Evolutionary conservation across 2,329 filamentous ascomycete species (phyloP), one percentile per base, ranked within the genome.

Genomic region (Fusarium ramigenum): DNA sequence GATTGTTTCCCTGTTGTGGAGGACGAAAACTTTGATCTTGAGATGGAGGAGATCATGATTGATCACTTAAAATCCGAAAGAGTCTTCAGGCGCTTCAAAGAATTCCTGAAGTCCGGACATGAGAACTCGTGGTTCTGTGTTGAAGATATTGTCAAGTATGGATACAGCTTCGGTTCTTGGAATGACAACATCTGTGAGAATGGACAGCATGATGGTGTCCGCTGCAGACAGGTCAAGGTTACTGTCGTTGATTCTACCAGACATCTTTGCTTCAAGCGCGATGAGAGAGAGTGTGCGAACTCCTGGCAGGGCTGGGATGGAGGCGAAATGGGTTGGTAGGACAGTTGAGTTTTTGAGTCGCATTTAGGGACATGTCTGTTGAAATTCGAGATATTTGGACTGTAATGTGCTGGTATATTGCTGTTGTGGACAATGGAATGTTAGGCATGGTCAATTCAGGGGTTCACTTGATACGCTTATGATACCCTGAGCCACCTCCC

Each of bases 391-490:
- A n/a, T 9, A 5, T 5, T 21, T n/a, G 34, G 23, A n/a, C 14
- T 18, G 12, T 28, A 3, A 14, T 18, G 9, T 30, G 4, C 34
- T 40, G 23, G 34, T n/a, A 54, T 28, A 18, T 40, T 39, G 14
- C 34, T 37, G 50, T 53, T 3, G 7, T 15, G 14, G 18, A 39
- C 4, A 7, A 40, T 7, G 19, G 10, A 6, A 9, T 39, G 23
- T 18, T 9, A 4, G 50, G 9, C 14, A 53, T 28, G 19, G 14
- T 12, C 32, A 28, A 28, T 28, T 40, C 50, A 40, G 23, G 50
- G 23, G 8, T 1, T n/a, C 7, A 28, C 19, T 7, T 18, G 1
- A 10, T n/a, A 9, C 4, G 14, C 9, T 1, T 8, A 30, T 3
- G 18, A 36, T 32, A 25, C 10, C 7, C 7, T 5, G 4, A 21